These are phyloP conservation scores for Phaeosphaeriaceae sp. DNA, from an alignment of 2,329 filamentous ascomycete genomes.

Conservation along the genomic window DNA sequence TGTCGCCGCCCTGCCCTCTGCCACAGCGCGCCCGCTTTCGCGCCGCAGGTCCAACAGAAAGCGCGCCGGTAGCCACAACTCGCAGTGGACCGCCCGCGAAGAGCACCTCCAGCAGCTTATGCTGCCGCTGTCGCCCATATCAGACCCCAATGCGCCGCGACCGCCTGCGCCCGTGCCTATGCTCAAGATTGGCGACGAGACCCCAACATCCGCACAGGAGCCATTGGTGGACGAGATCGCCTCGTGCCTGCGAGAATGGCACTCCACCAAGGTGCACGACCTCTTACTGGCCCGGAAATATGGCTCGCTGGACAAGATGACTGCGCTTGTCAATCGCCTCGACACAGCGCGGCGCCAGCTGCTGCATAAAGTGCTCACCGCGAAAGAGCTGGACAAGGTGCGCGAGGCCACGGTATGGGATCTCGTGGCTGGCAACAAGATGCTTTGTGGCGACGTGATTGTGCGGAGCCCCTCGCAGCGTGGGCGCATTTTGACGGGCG, in stretches of 20 bases:
- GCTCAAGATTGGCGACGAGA: conserved; percentile 97
- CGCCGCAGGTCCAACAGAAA: conserved; percentile 39
- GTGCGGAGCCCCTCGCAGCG: conserved; percentile 85
- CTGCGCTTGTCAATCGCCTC: conserved; percentile 79
- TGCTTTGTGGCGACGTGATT: conserved; percentile 92
- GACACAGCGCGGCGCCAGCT: conserved; percentile 88
- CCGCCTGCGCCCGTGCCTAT: conserved; percentile 94
- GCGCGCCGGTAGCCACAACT: conserved; percentile 44
- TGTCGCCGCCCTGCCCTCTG: conserved; percentile 30
- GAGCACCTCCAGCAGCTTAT: conserved; percentile 48
- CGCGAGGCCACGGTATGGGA: conserved; percentile 96
- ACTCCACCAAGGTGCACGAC: conserved; percentile 95
- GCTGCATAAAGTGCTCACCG: conserved; percentile 90
- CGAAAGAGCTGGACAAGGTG: conserved; percentile 78
- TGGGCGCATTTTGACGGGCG: conserved; percentile 85
- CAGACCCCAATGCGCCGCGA: conserved; percentile 72
- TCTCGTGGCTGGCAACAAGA: conserved; percentile 89
- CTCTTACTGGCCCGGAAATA: conserved; percentile 86
- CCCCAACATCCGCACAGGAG: conserved; percentile 85
- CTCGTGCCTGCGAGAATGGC: conserved; percentile 96
- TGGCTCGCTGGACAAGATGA: conserved; percentile 78
- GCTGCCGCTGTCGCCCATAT: conserved; percentile 49
- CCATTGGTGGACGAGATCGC: conserved; percentile 97
- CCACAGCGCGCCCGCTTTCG: conserved; percentile 35
- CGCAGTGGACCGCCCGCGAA: conserved; percentile 48